Evolutionary conservation across 2,329 filamentous ascomycete genomes (phyloP).

Genomic region (Fusarium xyrophilum): DNA sequence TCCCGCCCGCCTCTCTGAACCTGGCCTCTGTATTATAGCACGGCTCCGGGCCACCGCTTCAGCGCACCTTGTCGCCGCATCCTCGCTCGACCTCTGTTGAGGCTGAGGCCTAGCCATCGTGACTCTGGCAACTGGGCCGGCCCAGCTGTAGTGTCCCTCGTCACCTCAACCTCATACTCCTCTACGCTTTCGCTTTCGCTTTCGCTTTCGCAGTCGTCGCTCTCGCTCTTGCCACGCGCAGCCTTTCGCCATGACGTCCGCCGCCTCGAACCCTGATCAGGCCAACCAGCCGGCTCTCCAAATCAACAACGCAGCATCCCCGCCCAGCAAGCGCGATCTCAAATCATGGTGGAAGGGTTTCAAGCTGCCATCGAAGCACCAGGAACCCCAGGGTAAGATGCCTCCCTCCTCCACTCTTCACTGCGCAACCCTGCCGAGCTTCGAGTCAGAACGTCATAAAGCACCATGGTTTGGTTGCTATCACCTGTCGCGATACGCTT

Average conservation of each 20-base stretch:
- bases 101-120: constrained; percentile 36
- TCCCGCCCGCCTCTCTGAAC: constrained; percentile 3
- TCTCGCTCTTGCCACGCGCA: constrained; percentile 21
- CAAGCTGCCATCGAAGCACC: constrained; percentile 70
- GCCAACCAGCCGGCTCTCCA: constrained; percentile 43
- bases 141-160: constrained; percentile 37
- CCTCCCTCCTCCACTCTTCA: background rate
- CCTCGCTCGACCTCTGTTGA: constrained; percentile 23
- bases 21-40: constrained; percentile 12
- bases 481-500: constrained; percentile 6
- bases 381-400: constrained; percentile 61
- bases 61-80: constrained; percentile 24
- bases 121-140: constrained; percentile 42
- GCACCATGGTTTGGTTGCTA: background rate
- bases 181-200: constrained; percentile 5
- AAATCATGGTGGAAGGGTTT: constrained; percentile 98
- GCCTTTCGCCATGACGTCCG: constrained; percentile 47
- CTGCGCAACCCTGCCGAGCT: constrained; percentile 10
- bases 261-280: constrained; percentile 45
- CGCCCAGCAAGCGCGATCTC: constrained; percentile 84
- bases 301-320: constrained; percentile 63
- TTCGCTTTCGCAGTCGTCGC: constrained; percentile 4
- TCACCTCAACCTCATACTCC: constrained; percentile 13
- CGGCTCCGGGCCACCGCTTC: constrained; percentile 22
- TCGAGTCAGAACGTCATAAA: constrained; percentile 2